Evolutionary conservation across 805 yeast genomes (phyloP).

Genomic region (Ogataea parapolymorpha): DNA sequence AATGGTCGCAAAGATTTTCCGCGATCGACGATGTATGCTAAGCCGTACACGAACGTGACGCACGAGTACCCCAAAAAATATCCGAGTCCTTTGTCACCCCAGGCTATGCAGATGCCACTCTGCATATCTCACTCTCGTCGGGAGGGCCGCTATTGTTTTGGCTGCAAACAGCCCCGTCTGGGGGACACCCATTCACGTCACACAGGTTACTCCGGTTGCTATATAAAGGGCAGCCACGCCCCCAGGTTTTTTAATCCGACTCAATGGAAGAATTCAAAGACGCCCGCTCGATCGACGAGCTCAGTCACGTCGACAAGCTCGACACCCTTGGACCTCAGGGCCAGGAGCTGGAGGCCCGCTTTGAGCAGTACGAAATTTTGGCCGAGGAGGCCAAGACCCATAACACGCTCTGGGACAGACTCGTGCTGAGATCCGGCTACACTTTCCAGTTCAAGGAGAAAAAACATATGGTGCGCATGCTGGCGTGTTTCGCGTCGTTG

Average conservation of each 20-base stretch:
- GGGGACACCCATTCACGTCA: too few species aligned
- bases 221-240: background rate
- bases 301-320: conserved; percentile 27
- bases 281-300: conserved; percentile 19
- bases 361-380: conserved; percentile 33
- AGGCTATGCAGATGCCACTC: background rate
- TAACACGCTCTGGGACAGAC: conserved; percentile 37
- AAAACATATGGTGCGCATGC: conserved; percentile 42
- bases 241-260: background rate
- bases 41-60: conserved; percentile 31
- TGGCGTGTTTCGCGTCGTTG: conserved; percentile 57
- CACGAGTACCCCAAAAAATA: conserved; percentile 19
- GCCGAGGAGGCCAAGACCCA: conserved; percentile 32
- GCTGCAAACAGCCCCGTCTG: background rate
- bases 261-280: conserved; percentile 5
- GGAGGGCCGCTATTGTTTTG: background rate
- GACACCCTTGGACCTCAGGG: conserved; percentile 30
- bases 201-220: background rate
- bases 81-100: background rate
- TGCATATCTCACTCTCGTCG: background rate
- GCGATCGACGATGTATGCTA: conserved; percentile 23
- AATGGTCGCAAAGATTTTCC: conserved; percentile 10
- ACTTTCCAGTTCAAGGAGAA: conserved; percentile 43
- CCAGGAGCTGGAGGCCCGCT: conserved; percentile 35
- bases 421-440: conserved; percentile 34